Percentiles rank a stretch among this genome's conserved stretches.
Conservation (phyloP, 371 early-diverging fungal genomes). For the Chytridiales sp. region DNA sequence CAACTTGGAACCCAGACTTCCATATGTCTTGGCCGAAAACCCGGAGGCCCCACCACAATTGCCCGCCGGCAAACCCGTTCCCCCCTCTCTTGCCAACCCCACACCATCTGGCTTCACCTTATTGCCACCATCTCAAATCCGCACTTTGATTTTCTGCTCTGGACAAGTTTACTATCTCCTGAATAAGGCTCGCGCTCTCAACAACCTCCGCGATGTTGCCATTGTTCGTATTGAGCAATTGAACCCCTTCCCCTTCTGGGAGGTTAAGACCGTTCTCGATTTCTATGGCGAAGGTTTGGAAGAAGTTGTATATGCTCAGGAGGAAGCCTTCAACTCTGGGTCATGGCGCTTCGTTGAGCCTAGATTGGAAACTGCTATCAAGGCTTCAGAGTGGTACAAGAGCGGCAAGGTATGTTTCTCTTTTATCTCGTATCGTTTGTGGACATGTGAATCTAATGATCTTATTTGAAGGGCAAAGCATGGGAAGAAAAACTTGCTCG, state of each 20-base stretch:
- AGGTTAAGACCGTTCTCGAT: slow-evolving; percentile 79
- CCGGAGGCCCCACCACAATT: slow-evolving; percentile 20
- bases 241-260: slow-evolving; percentile 94
- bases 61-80: slow-evolving; percentile 1
- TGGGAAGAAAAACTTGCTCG: slow-evolving; percentile 49
- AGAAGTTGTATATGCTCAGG: slow-evolving; percentile 91
- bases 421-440: slow-evolving; percentile 3
- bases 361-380: slow-evolving; percentile 76
- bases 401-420: slow-evolving; percentile 9
- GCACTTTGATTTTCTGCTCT: slow-evolving; percentile 85
- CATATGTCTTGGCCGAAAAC: slow-evolving; percentile 35
- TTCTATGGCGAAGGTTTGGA: slow-evolving; percentile 70
- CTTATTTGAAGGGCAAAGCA: slow-evolving; percentile 34
- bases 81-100: slow-evolving; percentile 4
- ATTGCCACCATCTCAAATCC: slow-evolving; percentile 63
- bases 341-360: slow-evolving; percentile 87
- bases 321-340: slow-evolving; percentile 94
- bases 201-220: slow-evolving; percentile 74
- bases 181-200: slow-evolving; percentile 79
- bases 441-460: background rate
- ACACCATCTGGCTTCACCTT: slow-evolving; percentile 47
- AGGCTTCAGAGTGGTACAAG: slow-evolving; percentile 62
- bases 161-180: slow-evolving; percentile 97
- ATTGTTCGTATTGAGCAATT: slow-evolving; percentile 94
- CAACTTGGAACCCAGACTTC: slow-evolving; percentile 59